Conservation (phyloP, 2,329 filamentous ascomycete genomes). For the Knufia petricola region DNA sequence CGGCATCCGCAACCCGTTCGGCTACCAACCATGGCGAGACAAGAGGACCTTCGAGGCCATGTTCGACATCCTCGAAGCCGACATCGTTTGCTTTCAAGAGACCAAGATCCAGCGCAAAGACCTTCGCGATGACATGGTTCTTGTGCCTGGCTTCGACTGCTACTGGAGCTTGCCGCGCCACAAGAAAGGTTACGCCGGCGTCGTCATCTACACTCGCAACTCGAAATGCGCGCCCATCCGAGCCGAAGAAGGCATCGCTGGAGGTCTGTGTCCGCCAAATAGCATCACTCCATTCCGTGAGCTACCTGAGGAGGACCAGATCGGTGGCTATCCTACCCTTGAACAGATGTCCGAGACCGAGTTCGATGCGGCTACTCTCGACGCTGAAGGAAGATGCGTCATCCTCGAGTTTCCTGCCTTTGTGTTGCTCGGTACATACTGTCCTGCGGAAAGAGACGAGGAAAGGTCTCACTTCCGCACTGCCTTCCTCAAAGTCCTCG, state of each 20-base stretch:
- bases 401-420: slow-evolving; percentile 91
- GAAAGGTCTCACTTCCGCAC: slow-evolving; percentile 71
- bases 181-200: slow-evolving; percentile 95
- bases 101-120: slow-evolving; percentile 94
- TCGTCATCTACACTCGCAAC: slow-evolving; percentile 90
- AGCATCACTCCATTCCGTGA: slow-evolving; percentile 63
- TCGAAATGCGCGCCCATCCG: slow-evolving; percentile 73
- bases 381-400: slow-evolving; percentile 85
- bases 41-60: slow-evolving; percentile 68
- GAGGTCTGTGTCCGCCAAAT: slow-evolving; percentile 64
- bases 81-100: slow-evolving; percentile 93
- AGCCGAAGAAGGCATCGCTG: slow-evolving; percentile 89
- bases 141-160: slow-evolving; percentile 90
- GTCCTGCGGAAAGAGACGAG: slow-evolving; percentile 80
- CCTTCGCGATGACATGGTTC: slow-evolving; percentile 86
- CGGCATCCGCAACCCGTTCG: slow-evolving; percentile 74
- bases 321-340: slow-evolving; percentile 75
- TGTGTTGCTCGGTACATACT: slow-evolving; percentile 85
- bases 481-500: slow-evolving; percentile 69
- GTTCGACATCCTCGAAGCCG: slow-evolving; percentile 87
- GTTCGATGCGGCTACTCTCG: slow-evolving; percentile 62
- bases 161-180: slow-evolving; percentile 87
- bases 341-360: slow-evolving; percentile 53
- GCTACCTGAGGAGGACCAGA: slow-evolving; percentile 61
- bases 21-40: slow-evolving; percentile 73